Conservation (phyloP, 352 stramenopile genomes). For the Pythium scleroteichum region DNA sequence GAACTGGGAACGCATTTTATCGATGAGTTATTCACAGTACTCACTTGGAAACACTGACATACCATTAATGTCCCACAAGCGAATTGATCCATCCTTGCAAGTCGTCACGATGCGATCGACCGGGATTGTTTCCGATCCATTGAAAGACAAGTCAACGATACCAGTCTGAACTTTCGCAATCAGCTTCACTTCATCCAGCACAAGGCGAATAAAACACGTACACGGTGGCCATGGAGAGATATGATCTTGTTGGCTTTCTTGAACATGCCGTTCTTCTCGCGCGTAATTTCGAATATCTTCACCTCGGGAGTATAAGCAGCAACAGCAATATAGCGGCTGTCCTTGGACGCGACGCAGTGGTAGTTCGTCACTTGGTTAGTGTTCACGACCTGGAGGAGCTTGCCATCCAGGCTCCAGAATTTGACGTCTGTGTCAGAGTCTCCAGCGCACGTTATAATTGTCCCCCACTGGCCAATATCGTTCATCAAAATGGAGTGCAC, state of each 20-base stretch:
- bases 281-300: conserved; percentile 82
- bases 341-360: conserved; percentile 76
- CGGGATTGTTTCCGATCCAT: conserved; percentile 66
- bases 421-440: conserved; percentile 79
- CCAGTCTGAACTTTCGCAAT: conserved; percentile 54
- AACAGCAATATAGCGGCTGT: conserved; percentile 82
- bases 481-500: conserved; percentile 85
- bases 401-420: conserved; percentile 72
- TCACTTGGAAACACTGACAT: too few relatives aligned
- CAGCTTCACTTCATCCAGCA: background rate
- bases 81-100: conserved; percentile 76
- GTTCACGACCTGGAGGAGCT: conserved; percentile 72
- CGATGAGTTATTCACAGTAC: too few relatives aligned
- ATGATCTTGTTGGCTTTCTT: conserved; percentile 86
- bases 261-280: conserved; percentile 74
- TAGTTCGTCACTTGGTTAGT: conserved; percentile 84
- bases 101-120: conserved; percentile 76
- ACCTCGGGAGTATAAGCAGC: conserved; percentile 81
- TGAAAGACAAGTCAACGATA: conserved; percentile 74
- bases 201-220: conserved; percentile 26
- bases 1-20: conserved; percentile 41
- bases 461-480: conserved; percentile 78
- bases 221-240: conserved; percentile 73
- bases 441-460: conserved; percentile 71
- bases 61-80: conserved; percentile 85